phyloP scores from a whole-genome alignment of 2,329 filamentous ascomycete genomes.

The Fusarium mundagurra region DNA sequence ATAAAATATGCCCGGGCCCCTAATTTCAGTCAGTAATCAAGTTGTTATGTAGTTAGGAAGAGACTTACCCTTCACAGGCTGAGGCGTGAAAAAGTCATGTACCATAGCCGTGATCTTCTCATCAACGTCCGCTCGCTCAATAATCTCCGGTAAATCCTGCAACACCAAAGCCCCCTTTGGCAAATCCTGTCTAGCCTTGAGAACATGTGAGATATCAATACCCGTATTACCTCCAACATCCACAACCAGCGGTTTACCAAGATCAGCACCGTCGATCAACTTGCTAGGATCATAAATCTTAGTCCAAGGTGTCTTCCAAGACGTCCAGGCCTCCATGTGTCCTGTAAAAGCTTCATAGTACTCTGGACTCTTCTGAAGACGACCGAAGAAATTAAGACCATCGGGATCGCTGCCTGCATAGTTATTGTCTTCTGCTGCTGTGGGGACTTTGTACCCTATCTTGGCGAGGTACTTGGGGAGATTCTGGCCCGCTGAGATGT shows the following conservation, averaged over 20 bases:
- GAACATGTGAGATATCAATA: constrained; percentile 23
- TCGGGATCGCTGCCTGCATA: constrained; percentile 16
- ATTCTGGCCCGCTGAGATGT: constrained; percentile 25
- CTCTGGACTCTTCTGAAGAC: constrained; percentile 29
- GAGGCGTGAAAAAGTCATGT: constrained; percentile 32
- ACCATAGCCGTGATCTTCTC: constrained; percentile 14
- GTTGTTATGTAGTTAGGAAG: too few species aligned
- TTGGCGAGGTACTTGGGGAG: constrained; percentile 31
- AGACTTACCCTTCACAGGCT: constrained; percentile 16
- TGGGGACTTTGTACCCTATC: constrained; percentile 20
- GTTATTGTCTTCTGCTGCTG: constrained; percentile 13
- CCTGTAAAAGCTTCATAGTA: constrained; percentile 29
- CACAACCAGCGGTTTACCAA: constrained; percentile 14
- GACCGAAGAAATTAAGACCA: constrained; percentile 26
- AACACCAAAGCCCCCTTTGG: constrained; percentile 4
- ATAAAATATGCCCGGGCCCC: constrained; percentile 57
- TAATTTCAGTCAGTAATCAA: too few species aligned
- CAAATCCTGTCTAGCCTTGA: constrained; percentile 3
- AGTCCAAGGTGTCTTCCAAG: constrained; percentile 35
- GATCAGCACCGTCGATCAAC: constrained; percentile 10
- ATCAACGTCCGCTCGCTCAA: constrained; percentile 9
- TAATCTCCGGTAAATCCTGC: constrained; percentile 32
- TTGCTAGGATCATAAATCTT: constrained; percentile 27
- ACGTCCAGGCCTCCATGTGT: constrained; percentile 33
- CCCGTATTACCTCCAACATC: constrained; percentile 34